Evolutionary conservation across 1,139 yeast species (phyloP).

Genomic region (Geotrichum europaeum): DNA sequence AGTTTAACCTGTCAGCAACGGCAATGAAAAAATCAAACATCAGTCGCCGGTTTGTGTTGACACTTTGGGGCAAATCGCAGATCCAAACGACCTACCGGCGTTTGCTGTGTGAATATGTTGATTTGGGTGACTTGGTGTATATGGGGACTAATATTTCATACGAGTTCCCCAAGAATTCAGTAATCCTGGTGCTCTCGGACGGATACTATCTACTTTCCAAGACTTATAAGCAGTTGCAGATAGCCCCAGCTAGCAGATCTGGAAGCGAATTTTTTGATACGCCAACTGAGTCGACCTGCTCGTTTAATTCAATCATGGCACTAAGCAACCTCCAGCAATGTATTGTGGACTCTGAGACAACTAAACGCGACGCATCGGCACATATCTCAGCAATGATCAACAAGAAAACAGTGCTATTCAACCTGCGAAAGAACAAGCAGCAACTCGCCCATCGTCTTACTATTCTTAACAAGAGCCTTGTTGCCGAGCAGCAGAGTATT

Average conservation of each 20-base stretch:
- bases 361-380: slow-evolving; percentile 9
- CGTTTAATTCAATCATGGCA: slow-evolving; percentile 44
- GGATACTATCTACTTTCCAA: slow-evolving; percentile 35
- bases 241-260: background rate
- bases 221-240: background rate
- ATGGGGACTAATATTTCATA: slow-evolving; percentile 22
- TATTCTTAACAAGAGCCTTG: slow-evolving; percentile 5
- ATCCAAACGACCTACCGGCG: background rate
- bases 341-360: slow-evolving; percentile 35
- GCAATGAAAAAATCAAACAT: background rate
- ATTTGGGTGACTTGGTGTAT: slow-evolving; percentile 22
- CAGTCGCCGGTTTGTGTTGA: slow-evolving; percentile 1
- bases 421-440: slow-evolving; percentile 2
- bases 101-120: slow-evolving; percentile 15
- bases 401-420: slow-evolving; percentile 6
- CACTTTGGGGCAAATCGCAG: slow-evolving; percentile 16
- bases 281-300: slow-evolving; percentile 24
- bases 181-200: slow-evolving; percentile 37
- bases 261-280: slow-evolving; percentile 6
- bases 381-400: slow-evolving; percentile 9
- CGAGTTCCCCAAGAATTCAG: slow-evolving; percentile 30
- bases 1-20: slow-evolving; percentile 5
- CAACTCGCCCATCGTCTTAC: slow-evolving; percentile 16
- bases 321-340: slow-evolving; percentile 42
- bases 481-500: slow-evolving; percentile 9